These are phyloP conservation scores for Erigeron canadensis DNA, from an alignment of 129 eudicot species.

Conservation along the genomic window DNA sequence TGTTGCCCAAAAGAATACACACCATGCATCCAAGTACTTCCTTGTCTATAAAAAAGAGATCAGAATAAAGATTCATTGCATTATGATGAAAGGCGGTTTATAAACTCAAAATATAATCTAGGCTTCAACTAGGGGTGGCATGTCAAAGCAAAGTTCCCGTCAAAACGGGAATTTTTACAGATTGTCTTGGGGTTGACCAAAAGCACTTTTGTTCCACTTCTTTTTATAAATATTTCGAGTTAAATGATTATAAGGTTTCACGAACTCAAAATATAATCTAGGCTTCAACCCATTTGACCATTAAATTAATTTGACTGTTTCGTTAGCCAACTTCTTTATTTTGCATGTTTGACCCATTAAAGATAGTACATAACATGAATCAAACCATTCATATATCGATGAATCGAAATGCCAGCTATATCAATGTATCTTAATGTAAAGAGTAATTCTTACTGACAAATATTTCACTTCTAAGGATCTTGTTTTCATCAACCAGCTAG, in stretches of 20 bases:
- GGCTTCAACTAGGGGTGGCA: background rate
- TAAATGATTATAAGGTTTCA: too few species aligned
- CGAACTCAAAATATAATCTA: too few species aligned
- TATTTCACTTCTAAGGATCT: conserved; percentile 75
- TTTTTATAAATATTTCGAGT: too few species aligned
- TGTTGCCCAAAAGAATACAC: conserved; percentile 99
- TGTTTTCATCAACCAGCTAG: conserved; percentile 84
- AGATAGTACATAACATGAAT: background rate
- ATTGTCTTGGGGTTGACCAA: background rate
- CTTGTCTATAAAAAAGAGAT: conserved; percentile 52
- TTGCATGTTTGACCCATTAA: background rate
- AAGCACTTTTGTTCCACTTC: background rate
- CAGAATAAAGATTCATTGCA: conserved; percentile 6
- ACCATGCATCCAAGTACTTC: conserved; percentile 97
- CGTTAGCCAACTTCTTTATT: background rate
- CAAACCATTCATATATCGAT: background rate
- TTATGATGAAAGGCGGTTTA: background rate
- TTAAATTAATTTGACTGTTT: too few species aligned
- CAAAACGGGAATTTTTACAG: background rate
- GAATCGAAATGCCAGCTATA: background rate
- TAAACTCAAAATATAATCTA: too few species aligned
- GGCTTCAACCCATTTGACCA: too few species aligned
- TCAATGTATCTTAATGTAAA: background rate
- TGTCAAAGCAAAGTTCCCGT: background rate
- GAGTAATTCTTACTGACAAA: conserved; percentile 49